Evolutionary conservation across 75 land plant species (phyloP).

Genomic region (Picea sitchensis): DNA sequence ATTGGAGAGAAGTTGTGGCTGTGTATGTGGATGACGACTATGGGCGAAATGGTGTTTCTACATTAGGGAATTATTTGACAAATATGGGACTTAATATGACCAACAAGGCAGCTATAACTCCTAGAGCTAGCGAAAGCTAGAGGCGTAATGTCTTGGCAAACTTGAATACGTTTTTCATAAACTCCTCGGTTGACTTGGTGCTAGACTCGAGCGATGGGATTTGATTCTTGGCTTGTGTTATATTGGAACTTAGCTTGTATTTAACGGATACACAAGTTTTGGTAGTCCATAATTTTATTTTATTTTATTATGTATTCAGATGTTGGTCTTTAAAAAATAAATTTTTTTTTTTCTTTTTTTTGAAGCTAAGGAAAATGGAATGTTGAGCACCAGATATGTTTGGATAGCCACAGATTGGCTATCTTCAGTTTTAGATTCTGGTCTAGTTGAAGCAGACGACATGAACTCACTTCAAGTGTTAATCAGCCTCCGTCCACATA

Average conservation of each 20-base stretch:
- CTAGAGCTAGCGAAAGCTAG: slow-evolving; percentile 2
- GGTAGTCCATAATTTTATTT: slow-evolving; percentile 27
- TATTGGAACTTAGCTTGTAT: neutral
- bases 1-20: slow-evolving; percentile 45
- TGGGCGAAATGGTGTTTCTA: slow-evolving; percentile 42
- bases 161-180: neutral
- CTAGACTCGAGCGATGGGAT: no score
- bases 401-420: neutral
- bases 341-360: slow-evolving; percentile 12
- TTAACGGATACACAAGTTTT: slow-evolving; percentile 47
- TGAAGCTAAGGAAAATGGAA: slow-evolving; percentile 32
- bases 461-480: slow-evolving; percentile 64
- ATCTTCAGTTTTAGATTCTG: neutral
- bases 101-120: slow-evolving; percentile 33
- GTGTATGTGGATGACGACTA: slow-evolving; percentile 14
- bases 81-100: slow-evolving; percentile 31
- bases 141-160: slow-evolving; percentile 20
- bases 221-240: no score
- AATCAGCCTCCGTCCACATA: slow-evolving; percentile 58
- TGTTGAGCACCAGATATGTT: slow-evolving; percentile 49
- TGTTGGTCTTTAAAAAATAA: slow-evolving; percentile 11
- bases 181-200: no score
- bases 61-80: slow-evolving; percentile 30
- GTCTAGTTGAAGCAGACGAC: slow-evolving; percentile 21
- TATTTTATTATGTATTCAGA: slow-evolving; percentile 17